Evolutionary conservation across 306 rosid species (phyloP), one percentile per base, ranked within the genome.

Genomic region (Senna tora): DNA sequence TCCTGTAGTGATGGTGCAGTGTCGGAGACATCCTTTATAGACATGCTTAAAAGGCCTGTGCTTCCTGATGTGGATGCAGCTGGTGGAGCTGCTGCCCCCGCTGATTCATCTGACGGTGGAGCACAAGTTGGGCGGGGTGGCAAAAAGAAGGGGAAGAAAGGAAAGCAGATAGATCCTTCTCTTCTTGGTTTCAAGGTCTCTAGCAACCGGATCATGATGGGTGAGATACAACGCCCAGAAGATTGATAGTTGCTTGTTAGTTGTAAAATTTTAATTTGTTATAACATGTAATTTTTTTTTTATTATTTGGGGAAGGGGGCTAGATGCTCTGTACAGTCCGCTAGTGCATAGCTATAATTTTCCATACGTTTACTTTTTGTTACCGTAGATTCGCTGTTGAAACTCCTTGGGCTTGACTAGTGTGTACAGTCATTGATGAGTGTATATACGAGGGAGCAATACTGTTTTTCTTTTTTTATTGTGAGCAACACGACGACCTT

Each of bases 141-240:
- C 73, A 89, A 86, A 73, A 89, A 84, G 87, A 89, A 89, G 65
- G 94, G 91, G 52, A 89, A 86, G 89, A 89, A 84, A 56, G 94
- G 94, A 61, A 89, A 86, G 12, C 91, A 89, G 80, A 89, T 89
- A 43, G 91, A 89, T 78, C 94, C 94, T 38, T 79, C 94, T 58
- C 94, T 89, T 53, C 91, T 89, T 68, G 94, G 94, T 55, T 89
- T 89, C 75, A 89, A 84, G 80, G 94, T 89, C 71, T 84, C 94
- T 45, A 89, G 94, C 75, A 86, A 86, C 80, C 84, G 94, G 68
- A 84, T 86, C 79, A 82, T 88, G 87, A 82, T 86, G 93, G 94
- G 94, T 17, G 94, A 89, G 83, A 89, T 89, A 59, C 89, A 89
- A 75, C 88, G 91, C 72, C 82, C 83, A 57, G 86, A 86, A 21